Evolutionary conservation across 176 grass and related monocot genomes (phyloP).

Genomic region (Bolboschoenus planiculmis): DNA sequence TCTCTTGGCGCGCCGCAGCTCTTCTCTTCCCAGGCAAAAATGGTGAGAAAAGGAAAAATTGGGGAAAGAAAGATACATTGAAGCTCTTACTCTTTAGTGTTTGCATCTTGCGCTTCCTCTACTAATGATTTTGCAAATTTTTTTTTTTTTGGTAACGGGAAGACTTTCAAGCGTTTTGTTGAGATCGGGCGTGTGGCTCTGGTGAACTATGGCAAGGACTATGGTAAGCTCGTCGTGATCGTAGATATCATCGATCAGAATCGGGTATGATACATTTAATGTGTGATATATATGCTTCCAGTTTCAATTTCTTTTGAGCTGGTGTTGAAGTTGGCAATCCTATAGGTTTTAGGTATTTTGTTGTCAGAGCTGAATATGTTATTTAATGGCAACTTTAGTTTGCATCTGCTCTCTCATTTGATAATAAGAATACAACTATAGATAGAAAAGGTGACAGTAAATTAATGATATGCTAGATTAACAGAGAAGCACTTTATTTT

Average conservation of each 20-base stretch:
- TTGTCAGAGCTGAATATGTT: neutral
- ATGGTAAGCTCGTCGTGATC: slow-evolving; percentile 71
- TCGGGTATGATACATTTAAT: slow-evolving; percentile 31
- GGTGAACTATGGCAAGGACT: slow-evolving; percentile 86
- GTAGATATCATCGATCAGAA: slow-evolving; percentile 83
- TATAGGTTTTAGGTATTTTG: neutral
- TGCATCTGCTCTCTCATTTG: neutral
- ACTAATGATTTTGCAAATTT: neutral
- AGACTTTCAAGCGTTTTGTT: slow-evolving; percentile 85
- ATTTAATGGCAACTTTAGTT: neutral
- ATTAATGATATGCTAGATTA: neutral
- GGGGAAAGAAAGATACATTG: neutral
- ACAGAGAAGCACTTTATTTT: neutral
- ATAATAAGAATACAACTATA: neutral
- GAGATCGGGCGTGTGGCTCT: slow-evolving; percentile 89
- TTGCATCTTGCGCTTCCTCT: neutral
- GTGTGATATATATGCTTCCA: neutral
- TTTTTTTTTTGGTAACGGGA: neutral
- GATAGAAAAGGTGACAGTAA: neutral
- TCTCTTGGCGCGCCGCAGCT: slow-evolving; percentile 27
- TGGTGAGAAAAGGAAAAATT: slow-evolving; percentile 31
- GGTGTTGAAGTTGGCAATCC: neutral
- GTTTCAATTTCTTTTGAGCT: neutral
- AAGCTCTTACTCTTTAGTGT: neutral
- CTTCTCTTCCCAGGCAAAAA: slow-evolving; percentile 21